Base-by-base conservation (phyloP, 2,329 filamentous ascomycete genomes). In the Helotiales sp. region DNA sequence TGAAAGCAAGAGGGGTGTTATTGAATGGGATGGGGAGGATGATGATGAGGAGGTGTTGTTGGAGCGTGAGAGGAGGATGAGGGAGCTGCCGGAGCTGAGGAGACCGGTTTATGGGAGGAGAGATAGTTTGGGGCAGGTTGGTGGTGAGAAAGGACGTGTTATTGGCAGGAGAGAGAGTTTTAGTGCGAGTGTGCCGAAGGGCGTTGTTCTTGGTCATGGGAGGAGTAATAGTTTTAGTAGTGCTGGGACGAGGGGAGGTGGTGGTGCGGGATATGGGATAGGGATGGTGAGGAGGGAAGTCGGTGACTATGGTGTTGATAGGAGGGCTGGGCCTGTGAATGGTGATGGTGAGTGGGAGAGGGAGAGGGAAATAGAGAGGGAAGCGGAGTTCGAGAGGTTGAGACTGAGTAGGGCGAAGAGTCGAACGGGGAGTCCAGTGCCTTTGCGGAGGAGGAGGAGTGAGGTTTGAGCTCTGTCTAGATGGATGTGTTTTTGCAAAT, bases 161-260 rank as follows among this genome's bases (percentile, higher is more conserved):
- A 32, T 24, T 8, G 32, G 30, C 5, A 34, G 54, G 30, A 57
- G 54, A 10, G 30, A 57, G 32, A 57, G 54, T 8, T 57, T 57
- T 15, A 57, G 32, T 17, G 32, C 32, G 32, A 34, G 30, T 37
- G 54, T 57, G 20, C 54, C 54, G 5, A 2, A n/a, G 20, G 32
- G 54, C 24, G 32, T 57, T 3, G n/a, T 10, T 40, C 20, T 34
- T 40, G 26, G 40, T 1, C 45, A 52, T 17, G 59, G 59, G 11
- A 34, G 45, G 45, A 62, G 45, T 40, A 52, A 62, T 22, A 62
- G 59, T 50, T 62, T 62, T 13, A 62, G 45, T 17, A 62, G 45
- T 49, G 37, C 22, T 6, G 17, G 49, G 10, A 54, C 10, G 26
- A 22, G 43, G 40, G 24, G 40, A 20, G 2, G n/a, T 8, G 24